A percentile compares a stretch with the other conserved stretches of the same genome.
Evolutionary conservation across 2,329 filamentous ascomycete species (phyloP).

Genomic region (Trichoderma endophyticum): DNA sequence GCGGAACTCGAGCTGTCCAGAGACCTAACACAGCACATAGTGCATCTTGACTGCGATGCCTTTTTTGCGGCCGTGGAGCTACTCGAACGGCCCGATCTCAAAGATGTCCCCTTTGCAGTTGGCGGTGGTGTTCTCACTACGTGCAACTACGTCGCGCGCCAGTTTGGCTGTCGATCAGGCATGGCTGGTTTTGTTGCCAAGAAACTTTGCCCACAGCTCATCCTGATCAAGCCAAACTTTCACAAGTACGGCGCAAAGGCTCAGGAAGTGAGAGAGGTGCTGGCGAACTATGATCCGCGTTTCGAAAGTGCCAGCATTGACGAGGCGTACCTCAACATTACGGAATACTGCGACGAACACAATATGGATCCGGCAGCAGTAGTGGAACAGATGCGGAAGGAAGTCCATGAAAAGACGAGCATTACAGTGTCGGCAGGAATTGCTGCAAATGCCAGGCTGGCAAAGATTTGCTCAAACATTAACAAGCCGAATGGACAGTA

Average conservation of each 20-base stretch:
- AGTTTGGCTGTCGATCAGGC: slow-evolving; percentile 85
- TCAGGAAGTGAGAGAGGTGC: slow-evolving; percentile 75
- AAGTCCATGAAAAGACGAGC: slow-evolving; percentile 71
- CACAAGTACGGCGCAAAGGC: slow-evolving; percentile 90
- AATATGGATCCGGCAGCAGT: slow-evolving; percentile 66
- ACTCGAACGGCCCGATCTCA: slow-evolving; percentile 77
- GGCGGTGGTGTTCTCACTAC: slow-evolving; percentile 65
- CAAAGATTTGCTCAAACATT: slow-evolving; percentile 92
- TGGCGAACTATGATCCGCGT: slow-evolving; percentile 82
- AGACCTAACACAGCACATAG: slow-evolving; percentile 78
- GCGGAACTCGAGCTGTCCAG: slow-evolving; percentile 72
- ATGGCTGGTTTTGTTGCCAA: slow-evolving; percentile 97
- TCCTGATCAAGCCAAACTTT: slow-evolving; percentile 81
- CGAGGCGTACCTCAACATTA: slow-evolving; percentile 95
- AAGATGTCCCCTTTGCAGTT: slow-evolving; percentile 85
- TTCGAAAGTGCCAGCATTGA: slow-evolving; percentile 96
- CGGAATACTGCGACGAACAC: slow-evolving; percentile 73
- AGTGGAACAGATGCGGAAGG: slow-evolving; percentile 71
- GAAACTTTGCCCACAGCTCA: slow-evolving; percentile 84
- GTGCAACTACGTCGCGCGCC: slow-evolving; percentile 84
- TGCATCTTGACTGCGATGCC: slow-evolving; percentile 95
- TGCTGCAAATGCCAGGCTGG: slow-evolving; percentile 85
- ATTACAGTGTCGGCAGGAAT: slow-evolving; percentile 94
- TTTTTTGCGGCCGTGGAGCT: slow-evolving; percentile 96
- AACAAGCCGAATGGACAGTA: slow-evolving; percentile 98